Conservation (phyloP, 805 yeast genomes). For the Tetrapisispora fleetii region DNA sequence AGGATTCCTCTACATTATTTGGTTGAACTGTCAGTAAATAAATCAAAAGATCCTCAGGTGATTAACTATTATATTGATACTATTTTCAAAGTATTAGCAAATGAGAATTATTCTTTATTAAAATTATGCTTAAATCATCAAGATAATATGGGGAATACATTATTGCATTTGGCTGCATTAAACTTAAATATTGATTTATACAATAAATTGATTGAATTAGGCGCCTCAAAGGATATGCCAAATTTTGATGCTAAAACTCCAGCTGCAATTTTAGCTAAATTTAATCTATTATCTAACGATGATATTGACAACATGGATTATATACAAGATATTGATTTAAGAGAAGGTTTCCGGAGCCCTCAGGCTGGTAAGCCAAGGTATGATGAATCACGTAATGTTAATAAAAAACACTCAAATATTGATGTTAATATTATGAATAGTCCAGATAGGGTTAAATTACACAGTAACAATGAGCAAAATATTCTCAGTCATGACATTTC, state of each 20-base stretch:
- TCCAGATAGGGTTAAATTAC: neutral
- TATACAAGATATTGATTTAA: neutral
- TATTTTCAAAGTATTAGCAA: slow-evolving; percentile 35
- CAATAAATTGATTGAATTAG: slow-evolving; percentile 24
- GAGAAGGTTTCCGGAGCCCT: slow-evolving; percentile 1
- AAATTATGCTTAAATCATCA: slow-evolving; percentile 60
- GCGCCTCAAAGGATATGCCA: slow-evolving; percentile 23
- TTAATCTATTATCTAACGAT: slow-evolving; percentile 8
- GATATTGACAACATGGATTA: neutral
- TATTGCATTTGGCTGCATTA: slow-evolving; percentile 61
- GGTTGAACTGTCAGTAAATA: slow-evolving; percentile 41
- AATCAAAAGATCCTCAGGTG: slow-evolving; percentile 39
- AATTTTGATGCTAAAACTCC: slow-evolving; percentile 27
- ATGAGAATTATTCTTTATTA: slow-evolving; percentile 36
- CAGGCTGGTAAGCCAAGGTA: slow-evolving; percentile 1
- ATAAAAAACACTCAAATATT: neutral
- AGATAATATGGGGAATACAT: slow-evolving; percentile 78
- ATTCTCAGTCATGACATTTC: neutral
- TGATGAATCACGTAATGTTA: neutral
- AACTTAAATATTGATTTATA: slow-evolving; percentile 27
- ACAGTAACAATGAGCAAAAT: neutral
- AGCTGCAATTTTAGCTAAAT: slow-evolving; percentile 21
- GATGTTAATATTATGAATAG: neutral
- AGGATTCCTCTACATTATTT: slow-evolving; percentile 68
- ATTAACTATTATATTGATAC: slow-evolving; percentile 46